phyloP scores from a whole-genome alignment of 2,329 filamentous ascomycete species.

The Colletotrichum paranaense region DNA sequence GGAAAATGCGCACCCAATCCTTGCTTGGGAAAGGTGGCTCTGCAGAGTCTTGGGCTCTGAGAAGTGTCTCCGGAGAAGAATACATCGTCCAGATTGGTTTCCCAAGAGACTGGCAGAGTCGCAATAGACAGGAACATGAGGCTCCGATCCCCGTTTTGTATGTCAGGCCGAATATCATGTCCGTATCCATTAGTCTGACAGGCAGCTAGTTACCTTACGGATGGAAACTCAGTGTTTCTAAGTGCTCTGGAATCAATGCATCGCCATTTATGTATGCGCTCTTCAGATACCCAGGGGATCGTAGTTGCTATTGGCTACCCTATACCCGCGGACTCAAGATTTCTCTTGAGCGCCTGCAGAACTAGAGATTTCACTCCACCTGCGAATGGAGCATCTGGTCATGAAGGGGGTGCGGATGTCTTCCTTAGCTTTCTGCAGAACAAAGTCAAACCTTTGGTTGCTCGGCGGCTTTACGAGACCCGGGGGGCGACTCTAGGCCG shows the following conservation, averaged over 20 bases:
- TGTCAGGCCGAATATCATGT: constrained; percentile 27
- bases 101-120: constrained; percentile 43
- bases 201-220: constrained; percentile 44
- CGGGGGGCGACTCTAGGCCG: constrained; percentile 43
- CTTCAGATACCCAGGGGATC: constrained; percentile 43
- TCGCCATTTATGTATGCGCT: constrained; percentile 36
- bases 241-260: constrained; percentile 44
- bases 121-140: constrained; percentile 33
- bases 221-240: constrained; percentile 49
- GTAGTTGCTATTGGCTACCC: constrained; percentile 49
- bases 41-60: constrained; percentile 5
- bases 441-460: constrained; percentile 48
- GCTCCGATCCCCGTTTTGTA: constrained; percentile 40
- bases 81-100: constrained; percentile 46
- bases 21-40: no score
- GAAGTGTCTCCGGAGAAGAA: constrained; percentile 27
- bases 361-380: constrained; percentile 45
- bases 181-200: not conserved
- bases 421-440: constrained; percentile 57
- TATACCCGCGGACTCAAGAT: constrained; percentile 32
- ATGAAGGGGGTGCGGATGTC: constrained; percentile 54
- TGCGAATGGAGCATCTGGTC: constrained; percentile 38
- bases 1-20: no score
- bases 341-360: constrained; percentile 44
- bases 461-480: constrained; percentile 42